Conservation (phyloP, 768 basidiomycete species). For the Kwoniella mangroviensis region DNA sequence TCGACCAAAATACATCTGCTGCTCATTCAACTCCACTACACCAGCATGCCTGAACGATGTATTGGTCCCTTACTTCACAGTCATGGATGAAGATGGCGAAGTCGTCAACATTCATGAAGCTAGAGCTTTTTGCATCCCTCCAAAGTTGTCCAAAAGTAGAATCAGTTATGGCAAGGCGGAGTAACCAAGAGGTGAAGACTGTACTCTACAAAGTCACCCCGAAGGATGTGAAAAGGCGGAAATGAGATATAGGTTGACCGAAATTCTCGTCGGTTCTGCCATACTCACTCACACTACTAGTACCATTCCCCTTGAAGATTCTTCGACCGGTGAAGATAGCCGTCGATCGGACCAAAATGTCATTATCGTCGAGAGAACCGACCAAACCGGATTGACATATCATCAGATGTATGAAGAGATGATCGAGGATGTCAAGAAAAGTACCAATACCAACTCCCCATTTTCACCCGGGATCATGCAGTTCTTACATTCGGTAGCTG, state of each 20-base stretch:
- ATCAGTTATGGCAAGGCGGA: not conserved
- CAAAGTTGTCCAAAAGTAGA: not conserved
- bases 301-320: not conserved
- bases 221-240: not conserved
- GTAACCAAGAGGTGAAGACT: not conserved
- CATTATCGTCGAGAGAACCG: not conserved
- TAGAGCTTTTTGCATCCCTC: not conserved
- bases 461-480: not conserved
- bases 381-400: not conserved
- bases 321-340: not conserved
- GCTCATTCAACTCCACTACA: not conserved
- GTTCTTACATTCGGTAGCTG: not conserved
- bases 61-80: not conserved
- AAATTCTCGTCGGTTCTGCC: not conserved
- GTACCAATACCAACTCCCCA: not conserved
- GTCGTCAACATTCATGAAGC: conserved; percentile 17
- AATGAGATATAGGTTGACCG: not conserved
- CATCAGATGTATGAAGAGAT: not conserved
- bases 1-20: conserved; percentile 10
- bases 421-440: not conserved
- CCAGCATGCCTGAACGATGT: not conserved
- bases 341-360: not conserved
- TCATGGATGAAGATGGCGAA: not conserved
- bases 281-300: not conserved
- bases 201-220: not conserved